Evolutionary conservation across 768 basidiomycete genomes (phyloP).

Genomic region (Podaxis sp.): DNA sequence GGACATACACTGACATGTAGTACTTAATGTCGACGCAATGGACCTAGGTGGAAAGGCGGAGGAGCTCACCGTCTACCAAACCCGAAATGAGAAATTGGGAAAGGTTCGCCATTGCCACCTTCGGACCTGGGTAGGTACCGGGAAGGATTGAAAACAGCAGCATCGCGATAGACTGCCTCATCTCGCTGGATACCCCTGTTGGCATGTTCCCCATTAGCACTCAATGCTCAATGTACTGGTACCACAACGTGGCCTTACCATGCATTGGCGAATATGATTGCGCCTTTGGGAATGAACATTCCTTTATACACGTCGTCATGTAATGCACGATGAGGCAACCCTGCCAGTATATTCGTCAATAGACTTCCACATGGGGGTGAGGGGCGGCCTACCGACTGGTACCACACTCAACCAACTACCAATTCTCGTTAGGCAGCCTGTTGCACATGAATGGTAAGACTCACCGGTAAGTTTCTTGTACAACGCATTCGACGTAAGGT

Average conservation of each 20-base stretch:
- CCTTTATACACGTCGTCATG: conserved; percentile 64
- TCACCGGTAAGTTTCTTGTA: conserved; percentile 58
- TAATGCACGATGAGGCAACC: conserved; percentile 61
- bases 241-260: conserved; percentile 34
- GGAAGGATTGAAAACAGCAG: conserved; percentile 52
- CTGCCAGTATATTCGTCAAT: conserved; percentile 27
- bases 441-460: conserved; percentile 50
- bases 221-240: not conserved
- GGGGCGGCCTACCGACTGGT: conserved; percentile 1
- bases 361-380: not conserved
- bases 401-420: conserved; percentile 1
- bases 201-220: not conserved
- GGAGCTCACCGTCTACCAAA: conserved; percentile 4
- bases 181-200: conserved; percentile 48
- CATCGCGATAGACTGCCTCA: conserved; percentile 47
- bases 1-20: not conserved
- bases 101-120: not conserved
- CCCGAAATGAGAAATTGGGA: not conserved
- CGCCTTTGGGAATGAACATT: conserved; percentile 60
- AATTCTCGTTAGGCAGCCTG: conserved; percentile 24
- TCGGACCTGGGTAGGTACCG: conserved; percentile 38
- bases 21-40: not conserved
- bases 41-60: not conserved
- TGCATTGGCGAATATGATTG: conserved; percentile 61
- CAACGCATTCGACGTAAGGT: conserved; percentile 58